Evolutionary conservation across 1,284 basidiomycete species (phyloP), one percentile per base, ranked within the genome.

Genomic region (Earliella scabrosa): DNA sequence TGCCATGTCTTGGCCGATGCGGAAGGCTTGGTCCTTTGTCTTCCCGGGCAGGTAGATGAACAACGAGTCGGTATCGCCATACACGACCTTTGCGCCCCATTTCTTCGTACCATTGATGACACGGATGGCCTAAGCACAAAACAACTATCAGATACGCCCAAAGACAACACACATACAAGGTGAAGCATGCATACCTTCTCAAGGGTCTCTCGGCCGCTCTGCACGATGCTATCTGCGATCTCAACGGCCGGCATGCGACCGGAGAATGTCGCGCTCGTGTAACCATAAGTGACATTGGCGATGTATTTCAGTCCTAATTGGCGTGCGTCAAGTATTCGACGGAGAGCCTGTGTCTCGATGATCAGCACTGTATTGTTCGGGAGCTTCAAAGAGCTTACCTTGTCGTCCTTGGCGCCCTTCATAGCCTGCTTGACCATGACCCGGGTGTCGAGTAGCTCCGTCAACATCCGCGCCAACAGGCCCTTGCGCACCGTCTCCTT

Each of bases 241-340:
- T 98, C 96, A 18, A 98, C 96, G 20, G 93, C 95, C 18, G 97
- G 97, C 97, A 99, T 99, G 45, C 97, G 82, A 2, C 97, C 97
- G 16, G 95, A 98, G 68, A 88, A 98, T 2, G 90, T 90, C 1
- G 97, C 97, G 56, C 89, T 85, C 0, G 95, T 98, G 71, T 99
- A 99, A 0, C 96, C 96, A 67, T 98, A 98, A 0, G 93, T 95
- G 34, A 97, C 95, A 67, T 97, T 95, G 56, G 86, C 85, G 44
- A 89, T 92, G 61, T 88, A 92, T 72, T 95, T 97, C 48, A 97
- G 79, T 56, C 92, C 87, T 1, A 96, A 82, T 66, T 97, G 95
- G 3, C 95, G 83, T 6, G 95, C 95, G 67, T 97, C 88, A 21
- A 97, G 77, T 36, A 95, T 81, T 61, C 87, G 81, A 26, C 75